These are phyloP conservation scores for Annulohypoxylon bovei DNA, from an alignment of 495 filamentous ascomycete species.

Conservation along the genomic window DNA sequence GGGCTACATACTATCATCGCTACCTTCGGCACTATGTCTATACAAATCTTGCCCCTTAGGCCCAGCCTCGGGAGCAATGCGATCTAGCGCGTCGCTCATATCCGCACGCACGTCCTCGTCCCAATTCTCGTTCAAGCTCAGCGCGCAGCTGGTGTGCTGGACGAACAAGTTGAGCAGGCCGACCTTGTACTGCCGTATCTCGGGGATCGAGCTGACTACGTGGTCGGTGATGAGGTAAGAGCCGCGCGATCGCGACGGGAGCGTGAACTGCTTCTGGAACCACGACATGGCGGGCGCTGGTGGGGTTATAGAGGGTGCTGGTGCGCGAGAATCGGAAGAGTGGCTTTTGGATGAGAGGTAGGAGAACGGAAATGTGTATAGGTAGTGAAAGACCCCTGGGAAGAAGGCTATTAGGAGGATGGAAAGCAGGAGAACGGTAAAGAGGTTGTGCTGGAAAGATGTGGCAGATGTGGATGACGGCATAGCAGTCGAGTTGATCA, in stretches of 20 bases:
- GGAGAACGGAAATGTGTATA: conserved; percentile 56
- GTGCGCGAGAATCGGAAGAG: conserved; percentile 22
- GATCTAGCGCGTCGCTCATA: conserved; percentile 93
- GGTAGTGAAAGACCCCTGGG: conserved; percentile 61
- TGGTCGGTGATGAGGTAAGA: conserved; percentile 88
- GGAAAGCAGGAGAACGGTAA: conserved; percentile 57
- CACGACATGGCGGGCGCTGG: conserved; percentile 67
- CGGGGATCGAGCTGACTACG: conserved; percentile 73
- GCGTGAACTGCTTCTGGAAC: conserved; percentile 81
- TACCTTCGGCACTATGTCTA: conserved; percentile 87
- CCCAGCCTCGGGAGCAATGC: conserved; percentile 81
- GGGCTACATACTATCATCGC: conserved; percentile 70
- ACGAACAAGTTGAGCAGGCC: conserved; percentile 90
- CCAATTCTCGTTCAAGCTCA: conserved; percentile 95
- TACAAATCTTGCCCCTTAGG: conserved; percentile 75
- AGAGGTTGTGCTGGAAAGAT: conserved; percentile 41
- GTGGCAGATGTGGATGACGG: conserved; percentile 43
- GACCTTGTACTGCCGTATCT: conserved; percentile 80
- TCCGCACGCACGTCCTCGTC: conserved; percentile 67
- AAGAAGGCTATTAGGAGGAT: conserved; percentile 65
- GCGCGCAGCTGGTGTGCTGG: conserved; percentile 88
- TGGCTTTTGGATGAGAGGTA: conserved; percentile 42
- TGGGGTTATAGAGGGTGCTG: conserved; percentile 31
- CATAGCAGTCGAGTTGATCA: conserved; percentile 28
- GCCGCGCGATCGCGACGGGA: conserved; percentile 78